Percentiles rank a stretch among this genome's conserved stretches.
Evolutionary conservation across 108 stramenopile genomes (phyloP).

Genomic region (Chaetoceros tenuissimus): DNA sequence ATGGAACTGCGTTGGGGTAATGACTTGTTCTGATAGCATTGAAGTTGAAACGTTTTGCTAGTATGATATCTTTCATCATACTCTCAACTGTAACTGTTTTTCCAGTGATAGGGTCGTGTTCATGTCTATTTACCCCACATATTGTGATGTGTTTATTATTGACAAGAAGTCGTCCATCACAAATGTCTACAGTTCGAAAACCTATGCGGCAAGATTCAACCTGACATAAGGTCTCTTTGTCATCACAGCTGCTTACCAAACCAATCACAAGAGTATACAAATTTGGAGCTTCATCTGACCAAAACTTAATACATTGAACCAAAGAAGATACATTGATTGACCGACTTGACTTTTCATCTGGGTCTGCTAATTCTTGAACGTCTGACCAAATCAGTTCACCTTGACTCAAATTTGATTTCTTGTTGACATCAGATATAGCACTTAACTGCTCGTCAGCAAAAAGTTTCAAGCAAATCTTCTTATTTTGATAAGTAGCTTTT

Average conservation of each 20-base stretch:
- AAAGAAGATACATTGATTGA: background rate
- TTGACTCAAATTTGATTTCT: background rate
- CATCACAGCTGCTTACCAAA: constrained; percentile 8
- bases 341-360: background rate
- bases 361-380: background rate
- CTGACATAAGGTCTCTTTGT: constrained; percentile 27
- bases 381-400: background rate
- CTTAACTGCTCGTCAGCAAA: background rate
- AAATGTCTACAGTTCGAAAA: constrained; percentile 61
- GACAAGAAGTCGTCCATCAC: constrained; percentile 27
- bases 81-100: constrained; percentile 62
- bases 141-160: constrained; percentile 55
- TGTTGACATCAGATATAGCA: background rate
- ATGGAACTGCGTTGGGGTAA: constrained; percentile 86
- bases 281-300: constrained; percentile 77
- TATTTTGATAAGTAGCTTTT: background rate
- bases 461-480: background rate
- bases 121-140: constrained; percentile 91
- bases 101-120: constrained; percentile 83
- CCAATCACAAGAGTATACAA: constrained; percentile 69
- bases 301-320: constrained; percentile 11
- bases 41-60: constrained; percentile 83
- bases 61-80: constrained; percentile 54
- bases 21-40: constrained; percentile 93
- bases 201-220: constrained; percentile 81